Evolutionary conservation across 495 filamentous ascomycete genomes (phyloP).

Genomic region (Aspergillus hancockii): DNA sequence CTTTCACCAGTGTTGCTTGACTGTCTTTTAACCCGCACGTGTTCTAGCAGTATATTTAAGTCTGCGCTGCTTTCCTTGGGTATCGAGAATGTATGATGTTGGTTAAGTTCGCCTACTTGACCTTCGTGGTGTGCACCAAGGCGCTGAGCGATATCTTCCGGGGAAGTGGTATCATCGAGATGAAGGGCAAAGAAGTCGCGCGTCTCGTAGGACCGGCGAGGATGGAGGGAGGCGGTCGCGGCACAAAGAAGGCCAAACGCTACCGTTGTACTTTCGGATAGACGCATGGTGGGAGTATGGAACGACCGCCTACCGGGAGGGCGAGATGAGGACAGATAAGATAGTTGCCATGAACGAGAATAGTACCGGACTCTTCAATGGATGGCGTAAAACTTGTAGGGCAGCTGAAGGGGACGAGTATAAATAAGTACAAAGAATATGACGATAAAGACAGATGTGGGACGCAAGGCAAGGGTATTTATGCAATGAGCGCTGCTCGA

Average conservation of each 20-base stretch:
- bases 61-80: slow-evolving; percentile 51
- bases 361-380: neutral
- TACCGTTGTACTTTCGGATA: slow-evolving; percentile 40
- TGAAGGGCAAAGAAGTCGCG: slow-evolving; percentile 92
- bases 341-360: slow-evolving; percentile 30
- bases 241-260: slow-evolving; percentile 36
- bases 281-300: slow-evolving; percentile 34
- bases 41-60: slow-evolving; percentile 61
- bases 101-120: slow-evolving; percentile 71
- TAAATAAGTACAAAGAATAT: neutral
- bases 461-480: neutral
- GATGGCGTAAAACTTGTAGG: neutral
- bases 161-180: slow-evolving; percentile 63
- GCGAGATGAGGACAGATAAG: slow-evolving; percentile 26
- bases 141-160: slow-evolving; percentile 68
- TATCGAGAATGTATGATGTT: slow-evolving; percentile 84
- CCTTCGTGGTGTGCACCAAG: slow-evolving; percentile 85
- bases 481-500: neutral
- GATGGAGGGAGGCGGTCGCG: slow-evolving; percentile 45
- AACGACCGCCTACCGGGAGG: slow-evolving; percentile 7
- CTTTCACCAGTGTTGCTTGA: slow-evolving; percentile 54
- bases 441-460: neutral
- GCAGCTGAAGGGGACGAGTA: neutral
- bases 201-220: slow-evolving; percentile 63
- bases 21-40: slow-evolving; percentile 55